A percentile compares a stretch with the other conserved stretches of the same genome.
These are phyloP conservation scores for Rhodotorula sp. DNA, from an alignment of 1,284 basidiomycete genomes.

Conservation along the genomic window DNA sequence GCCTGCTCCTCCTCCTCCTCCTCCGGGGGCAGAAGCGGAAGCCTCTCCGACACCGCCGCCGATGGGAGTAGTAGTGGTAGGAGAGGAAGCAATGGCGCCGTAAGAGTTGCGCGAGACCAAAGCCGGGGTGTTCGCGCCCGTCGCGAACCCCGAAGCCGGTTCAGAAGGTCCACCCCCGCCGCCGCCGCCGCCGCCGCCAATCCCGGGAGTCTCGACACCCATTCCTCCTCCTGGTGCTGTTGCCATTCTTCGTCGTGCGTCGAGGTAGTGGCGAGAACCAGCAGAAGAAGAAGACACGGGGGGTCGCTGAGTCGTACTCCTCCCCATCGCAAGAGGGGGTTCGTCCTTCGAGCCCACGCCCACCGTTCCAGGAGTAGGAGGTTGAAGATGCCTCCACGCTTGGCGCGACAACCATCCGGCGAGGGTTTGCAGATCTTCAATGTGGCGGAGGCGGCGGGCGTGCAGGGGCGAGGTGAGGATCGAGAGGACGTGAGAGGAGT, in stretches of 20 bases:
- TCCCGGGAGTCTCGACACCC: too few relatives aligned
- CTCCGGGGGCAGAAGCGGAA: too few relatives aligned
- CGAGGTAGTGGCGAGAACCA: too few relatives aligned
- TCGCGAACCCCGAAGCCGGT: constrained; percentile 16
- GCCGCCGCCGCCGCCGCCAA: too few relatives aligned
- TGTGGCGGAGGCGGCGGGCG: constrained; percentile 20
- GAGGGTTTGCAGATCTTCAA: constrained; percentile 34
- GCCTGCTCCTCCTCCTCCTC: too few relatives aligned
- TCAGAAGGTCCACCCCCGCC: background rate
- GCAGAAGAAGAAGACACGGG: background rate
- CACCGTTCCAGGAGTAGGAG: background rate
- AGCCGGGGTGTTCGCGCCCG: constrained; percentile 39
- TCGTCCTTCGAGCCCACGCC: constrained; percentile 12
- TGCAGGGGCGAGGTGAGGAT: constrained; percentile 28
- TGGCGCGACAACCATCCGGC: constrained; percentile 33
- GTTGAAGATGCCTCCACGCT: constrained; percentile 24
- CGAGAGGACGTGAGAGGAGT: constrained; percentile 40
- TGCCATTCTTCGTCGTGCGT: too few relatives aligned
- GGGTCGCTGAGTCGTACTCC: constrained; percentile 12
- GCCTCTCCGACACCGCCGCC: too few relatives aligned
- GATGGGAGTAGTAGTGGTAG: too few relatives aligned
- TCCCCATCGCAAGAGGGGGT: constrained; percentile 9
- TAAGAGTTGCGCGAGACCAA: constrained; percentile 12
- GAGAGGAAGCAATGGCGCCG: background rate
- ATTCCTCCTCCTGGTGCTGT: too few relatives aligned